A percentile compares a stretch with the other conserved stretches of the same genome.
Conservation (phyloP, 495 filamentous ascomycete genomes). For the Platismatia glauca region DNA sequence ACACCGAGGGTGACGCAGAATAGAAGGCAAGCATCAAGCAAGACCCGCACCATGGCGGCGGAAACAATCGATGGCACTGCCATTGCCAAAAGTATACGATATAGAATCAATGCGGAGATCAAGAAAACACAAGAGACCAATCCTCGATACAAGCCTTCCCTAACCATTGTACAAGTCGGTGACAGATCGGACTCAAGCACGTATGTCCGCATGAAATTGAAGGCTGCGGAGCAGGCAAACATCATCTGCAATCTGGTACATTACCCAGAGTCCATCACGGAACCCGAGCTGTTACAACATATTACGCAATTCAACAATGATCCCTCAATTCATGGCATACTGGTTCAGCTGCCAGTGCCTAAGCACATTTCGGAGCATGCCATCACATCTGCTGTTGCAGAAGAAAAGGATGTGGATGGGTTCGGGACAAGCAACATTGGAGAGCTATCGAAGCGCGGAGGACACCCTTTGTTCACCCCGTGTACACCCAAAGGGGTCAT, state of each 20-base stretch:
- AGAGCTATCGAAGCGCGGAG: constrained; percentile 89
- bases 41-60: constrained; percentile 59
- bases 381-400: constrained; percentile 80
- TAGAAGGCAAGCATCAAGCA: constrained; percentile 40
- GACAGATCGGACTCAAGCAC: constrained; percentile 90
- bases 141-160: constrained; percentile 74
- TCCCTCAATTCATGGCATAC: constrained; percentile 76
- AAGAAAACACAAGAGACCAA: constrained; percentile 68
- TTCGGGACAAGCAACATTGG: constrained; percentile 92
- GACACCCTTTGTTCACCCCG: constrained; percentile 75
- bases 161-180: constrained; percentile 94
- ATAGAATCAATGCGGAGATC: constrained; percentile 68
- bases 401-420: constrained; percentile 96
- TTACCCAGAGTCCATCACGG: constrained; percentile 69
- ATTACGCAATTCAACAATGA: constrained; percentile 81
- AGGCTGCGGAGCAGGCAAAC: constrained; percentile 89
- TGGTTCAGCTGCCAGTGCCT: constrained; percentile 88
- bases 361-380: constrained; percentile 79
- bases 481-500: constrained; percentile 97
- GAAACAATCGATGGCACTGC: constrained; percentile 92
- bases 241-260: constrained; percentile 81
- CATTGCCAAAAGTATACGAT: constrained; percentile 83
- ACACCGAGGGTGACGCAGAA: neutral
- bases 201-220: constrained; percentile 99
- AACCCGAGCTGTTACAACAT: constrained; percentile 74